These are phyloP conservation scores for Kuraishia floccosa DNA, from an alignment of 805 yeast species.

Conservation along the genomic window DNA sequence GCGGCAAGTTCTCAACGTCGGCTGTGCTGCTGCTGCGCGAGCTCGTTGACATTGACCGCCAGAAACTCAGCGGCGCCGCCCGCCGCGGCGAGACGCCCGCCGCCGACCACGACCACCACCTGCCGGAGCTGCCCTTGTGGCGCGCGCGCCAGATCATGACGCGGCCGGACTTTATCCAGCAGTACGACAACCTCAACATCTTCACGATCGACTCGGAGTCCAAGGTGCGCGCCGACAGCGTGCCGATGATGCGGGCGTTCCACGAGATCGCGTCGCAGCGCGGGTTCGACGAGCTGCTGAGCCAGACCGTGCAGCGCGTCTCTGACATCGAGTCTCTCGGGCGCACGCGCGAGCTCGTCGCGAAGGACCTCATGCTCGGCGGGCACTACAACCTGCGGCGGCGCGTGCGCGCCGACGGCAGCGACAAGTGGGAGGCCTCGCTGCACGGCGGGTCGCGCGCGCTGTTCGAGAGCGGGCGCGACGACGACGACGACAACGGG, in stretches of 20 bases:
- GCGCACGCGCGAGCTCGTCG: constrained; percentile 65
- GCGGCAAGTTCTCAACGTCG: constrained; percentile 63
- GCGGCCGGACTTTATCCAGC: constrained; percentile 67
- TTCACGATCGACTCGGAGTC: constrained; percentile 71
- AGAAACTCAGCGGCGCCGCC: constrained; percentile 10
- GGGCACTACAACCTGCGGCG: constrained; percentile 25
- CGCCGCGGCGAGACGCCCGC: neutral
- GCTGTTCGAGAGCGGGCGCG: constrained; percentile 6
- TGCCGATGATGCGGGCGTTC: constrained; percentile 86
- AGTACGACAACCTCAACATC: constrained; percentile 63
- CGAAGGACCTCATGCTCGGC: constrained; percentile 55
- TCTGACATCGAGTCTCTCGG: constrained; percentile 68
- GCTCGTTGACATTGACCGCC: constrained; percentile 57
- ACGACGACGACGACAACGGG: constrained; percentile 8
- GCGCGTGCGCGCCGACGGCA: constrained; percentile 5
- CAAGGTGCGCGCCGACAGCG: constrained; percentile 68
- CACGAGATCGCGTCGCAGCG: constrained; percentile 65
- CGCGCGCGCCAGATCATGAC: constrained; percentile 81
- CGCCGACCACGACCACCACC: constrained; percentile 26
- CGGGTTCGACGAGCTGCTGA: constrained; percentile 54
- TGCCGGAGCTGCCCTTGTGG: constrained; percentile 77
- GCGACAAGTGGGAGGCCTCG: constrained; percentile 4
- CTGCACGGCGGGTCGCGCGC: constrained; percentile 10
- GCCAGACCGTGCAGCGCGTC: constrained; percentile 57
- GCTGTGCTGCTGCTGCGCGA: constrained; percentile 67